Conservation (phyloP, 2,329 filamentous ascomycete genomes). For the Penicillium sp. region DNA sequence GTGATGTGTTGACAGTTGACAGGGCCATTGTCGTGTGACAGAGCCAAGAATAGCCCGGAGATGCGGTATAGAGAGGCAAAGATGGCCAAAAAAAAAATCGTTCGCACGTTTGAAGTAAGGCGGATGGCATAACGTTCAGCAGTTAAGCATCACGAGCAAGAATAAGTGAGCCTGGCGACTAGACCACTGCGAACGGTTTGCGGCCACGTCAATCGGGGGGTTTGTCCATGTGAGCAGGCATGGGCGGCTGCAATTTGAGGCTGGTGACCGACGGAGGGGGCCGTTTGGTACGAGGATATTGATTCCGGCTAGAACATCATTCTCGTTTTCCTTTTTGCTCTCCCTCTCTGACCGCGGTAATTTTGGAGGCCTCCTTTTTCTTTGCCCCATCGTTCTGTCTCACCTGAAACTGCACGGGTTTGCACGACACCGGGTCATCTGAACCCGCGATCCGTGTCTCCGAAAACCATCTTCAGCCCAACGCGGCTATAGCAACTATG, state of each 20-base stretch:
- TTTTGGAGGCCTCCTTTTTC: not conserved
- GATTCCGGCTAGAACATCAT: constrained; percentile 7
- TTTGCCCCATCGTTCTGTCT: constrained; percentile 10
- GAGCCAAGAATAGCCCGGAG: constrained; percentile 16
- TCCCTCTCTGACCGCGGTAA: not conserved
- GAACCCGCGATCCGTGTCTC: constrained; percentile 13
- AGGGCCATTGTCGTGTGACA: constrained; percentile 25
- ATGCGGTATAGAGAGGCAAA: constrained; percentile 14
- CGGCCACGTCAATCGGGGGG: constrained; percentile 27
- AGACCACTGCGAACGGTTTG: constrained; percentile 15
- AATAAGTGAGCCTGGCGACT: not conserved
- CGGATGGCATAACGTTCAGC: not conserved
- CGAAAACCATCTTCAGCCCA: constrained; percentile 3
- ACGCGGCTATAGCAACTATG: constrained; percentile 23
- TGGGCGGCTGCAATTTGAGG: constrained; percentile 16
- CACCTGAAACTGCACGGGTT: constrained; percentile 13
- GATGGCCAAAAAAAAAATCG: too few relatives aligned
- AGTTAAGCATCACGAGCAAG: constrained; percentile 10
- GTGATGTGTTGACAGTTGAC: constrained; percentile 23
- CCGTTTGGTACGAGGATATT: not conserved
- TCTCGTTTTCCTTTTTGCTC: constrained; percentile 2
- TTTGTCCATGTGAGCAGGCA: constrained; percentile 21
- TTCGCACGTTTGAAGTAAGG: not conserved
- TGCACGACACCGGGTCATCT: constrained; percentile 24
- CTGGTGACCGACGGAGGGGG: constrained; percentile 16